Base-by-base conservation (phyloP, 2,329 filamentous ascomycete genomes). In the Monilinia fructicola region DNA sequence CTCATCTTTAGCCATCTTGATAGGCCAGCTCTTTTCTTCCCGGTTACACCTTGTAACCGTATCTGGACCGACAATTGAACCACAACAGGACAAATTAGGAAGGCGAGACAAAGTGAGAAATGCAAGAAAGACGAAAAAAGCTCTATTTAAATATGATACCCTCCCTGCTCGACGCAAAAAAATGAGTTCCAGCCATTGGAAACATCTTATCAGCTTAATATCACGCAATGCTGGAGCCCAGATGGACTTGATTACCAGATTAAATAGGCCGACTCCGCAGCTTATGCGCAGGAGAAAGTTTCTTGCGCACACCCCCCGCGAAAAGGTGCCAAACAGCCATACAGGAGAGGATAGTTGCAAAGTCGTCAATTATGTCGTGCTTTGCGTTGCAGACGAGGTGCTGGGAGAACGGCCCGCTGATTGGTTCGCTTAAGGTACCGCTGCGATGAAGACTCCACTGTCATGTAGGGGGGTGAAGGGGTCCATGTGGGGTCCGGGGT, bases 281-380 rank as follows among this genome's bases (percentile, higher is more conserved):
- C n/a, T 46, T n/a, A 46, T 46, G 44, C 44, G 44, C 7, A 46
- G 44, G 21, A 48, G 4, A 21, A 10, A 7, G 21, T n/a, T 21
- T 48, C 21, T n/a, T 48, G 4, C 18, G 18, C n/a, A 46, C 21
- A 48, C 44, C 44, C 21, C 10, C 44, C 44, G 18, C 44, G 44
- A 6, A 6, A 48, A 48, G 7, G 21, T 48, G 9, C 44, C 44
- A 48, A 48, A 48, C 44, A 48, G 7, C 44, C 21, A 48, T 48
- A 48, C 44, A n/a, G 6, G 21, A 46, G 44, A 46, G 6, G 9
- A n/a, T 46, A 46, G 44, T 46, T 46, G 44, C 16, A 21, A n/a
- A 46, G 44, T 46, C 44, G 44, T 46, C 44, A n/a, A 46, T 46
- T 46, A 46, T 46, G 44, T 46, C 44, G 44, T 46, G 44, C 44